Base-by-base conservation (phyloP, 2,329 filamentous ascomycete genomes). In the Dothideomycetidae sp. region DNA sequence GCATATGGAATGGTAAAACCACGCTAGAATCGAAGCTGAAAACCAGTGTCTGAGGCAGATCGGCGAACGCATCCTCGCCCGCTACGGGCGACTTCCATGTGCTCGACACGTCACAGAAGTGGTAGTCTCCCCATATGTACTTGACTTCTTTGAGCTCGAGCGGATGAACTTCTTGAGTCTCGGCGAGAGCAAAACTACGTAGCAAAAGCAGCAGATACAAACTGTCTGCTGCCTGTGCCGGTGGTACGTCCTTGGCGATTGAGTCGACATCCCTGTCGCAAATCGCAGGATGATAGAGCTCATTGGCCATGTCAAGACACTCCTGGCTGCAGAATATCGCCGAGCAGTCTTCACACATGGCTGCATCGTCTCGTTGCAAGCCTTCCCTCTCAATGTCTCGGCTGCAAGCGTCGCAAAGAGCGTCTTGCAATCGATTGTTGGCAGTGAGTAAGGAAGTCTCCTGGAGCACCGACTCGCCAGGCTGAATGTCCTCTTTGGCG, bases 381-480 rank as follows among this genome's bases (percentile, higher is more conserved):
- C 43, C 45, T 4, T 55, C 41, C 16, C 48, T 46, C 1, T 81
- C 81, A 4, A 92, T 68, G 15, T 74, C 72, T 5, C 71, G 68
- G 49, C 84, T 84, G 56, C 88, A 96, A 10, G 85, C 85, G 57
- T 96, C 88, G 57, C 88, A 96, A 18, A 88, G 70, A 3, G 80
- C 69, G 44, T 93, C 85, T 53, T 92, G 84, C 10, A 90, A 70
- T 18, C 84, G 76, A 53, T 90, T 90, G 48, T 88, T 90, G 31
- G 83, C 86, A 2, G 86, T 93, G 29, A 98, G 64, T 5, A 93
- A 70, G 5, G 85, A 90, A 43, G 79, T 81, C 53, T 98, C 90
- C 33, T 73, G 65, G 18, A 98, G 68, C 2, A 94, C 75, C 4
- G 70, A 66, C 54, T 92, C 81, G 7, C 81, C 81, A 0, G 84